phyloP scores from a whole-genome alignment of 495 filamentous ascomycete genomes.

The Choiromyces venosus region DNA sequence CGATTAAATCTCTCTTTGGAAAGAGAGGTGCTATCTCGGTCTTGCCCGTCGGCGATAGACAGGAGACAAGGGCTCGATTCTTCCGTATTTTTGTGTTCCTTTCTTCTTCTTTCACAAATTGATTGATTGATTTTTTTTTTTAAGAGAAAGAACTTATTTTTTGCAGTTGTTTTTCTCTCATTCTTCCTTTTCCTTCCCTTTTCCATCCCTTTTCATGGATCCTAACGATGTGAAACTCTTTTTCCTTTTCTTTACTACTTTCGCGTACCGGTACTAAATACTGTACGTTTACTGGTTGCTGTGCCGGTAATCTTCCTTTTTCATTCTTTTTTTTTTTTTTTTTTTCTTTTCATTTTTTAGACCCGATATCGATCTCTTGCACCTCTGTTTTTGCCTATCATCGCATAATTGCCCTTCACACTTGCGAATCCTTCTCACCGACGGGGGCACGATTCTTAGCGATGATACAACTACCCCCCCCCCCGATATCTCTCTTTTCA shows the following conservation, averaged over 20 bases:
- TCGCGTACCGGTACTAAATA: neutral
- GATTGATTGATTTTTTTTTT: neutral
- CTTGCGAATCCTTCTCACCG: neutral
- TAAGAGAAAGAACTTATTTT: neutral
- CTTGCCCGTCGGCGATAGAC: constrained; percentile 33
- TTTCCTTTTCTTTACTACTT: neutral
- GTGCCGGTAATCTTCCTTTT: neutral
- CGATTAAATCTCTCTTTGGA: constrained; percentile 29
- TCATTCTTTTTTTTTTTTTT: neutral
- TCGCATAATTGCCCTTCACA: constrained; percentile 13
- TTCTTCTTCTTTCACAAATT: constrained; percentile 24
- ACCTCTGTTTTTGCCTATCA: constrained; percentile 27
- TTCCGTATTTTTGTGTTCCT: constrained; percentile 24
- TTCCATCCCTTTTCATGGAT: neutral
- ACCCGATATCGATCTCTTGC: constrained; percentile 18
- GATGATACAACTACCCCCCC: neutral
- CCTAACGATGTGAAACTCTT: neutral
- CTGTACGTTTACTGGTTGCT: neutral
- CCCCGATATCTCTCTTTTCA: neutral
- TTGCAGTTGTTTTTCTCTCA: constrained; percentile 5
- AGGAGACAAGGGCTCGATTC: constrained; percentile 20
- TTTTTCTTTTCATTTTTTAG: neutral
- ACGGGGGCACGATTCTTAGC: neutral
- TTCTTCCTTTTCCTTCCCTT: neutral
- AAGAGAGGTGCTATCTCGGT: constrained; percentile 21